Percentiles rank a stretch among this genome's conserved stretches.
phyloP scores from a whole-genome alignment of 2,329 filamentous ascomycete genomes.

The Fusarium sororula region DNA sequence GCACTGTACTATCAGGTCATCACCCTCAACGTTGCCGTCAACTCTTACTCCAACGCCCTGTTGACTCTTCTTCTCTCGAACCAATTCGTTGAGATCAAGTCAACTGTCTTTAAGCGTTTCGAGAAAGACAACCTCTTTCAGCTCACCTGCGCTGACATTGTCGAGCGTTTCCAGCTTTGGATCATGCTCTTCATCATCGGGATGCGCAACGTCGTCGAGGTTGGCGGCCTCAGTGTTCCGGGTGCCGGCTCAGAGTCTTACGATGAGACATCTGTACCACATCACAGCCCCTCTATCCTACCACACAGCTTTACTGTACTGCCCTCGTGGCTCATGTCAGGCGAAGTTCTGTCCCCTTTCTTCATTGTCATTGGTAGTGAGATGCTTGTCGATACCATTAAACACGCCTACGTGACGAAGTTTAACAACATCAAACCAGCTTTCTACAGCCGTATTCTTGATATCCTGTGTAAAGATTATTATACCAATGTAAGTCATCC shows the following conservation, averaged over 20 bases:
- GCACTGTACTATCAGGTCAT: slow-evolving; percentile 97
- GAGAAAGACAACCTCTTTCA: slow-evolving; percentile 99
- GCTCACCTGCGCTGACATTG: slow-evolving; percentile 93
- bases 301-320: slow-evolving; percentile 92
- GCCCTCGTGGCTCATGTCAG: slow-evolving; percentile 78
- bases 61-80: slow-evolving; percentile 94
- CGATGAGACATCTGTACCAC: slow-evolving; percentile 63
- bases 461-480: slow-evolving; percentile 96
- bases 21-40: slow-evolving; percentile 96
- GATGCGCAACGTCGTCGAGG: slow-evolving; percentile 94
- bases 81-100: slow-evolving; percentile 99
- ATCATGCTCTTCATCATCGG: slow-evolving; percentile 97
- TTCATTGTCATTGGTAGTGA: slow-evolving; percentile 94
- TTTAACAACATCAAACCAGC: slow-evolving; percentile 96
- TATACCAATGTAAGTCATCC: slow-evolving; percentile 81
- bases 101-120: slow-evolving; percentile 97
- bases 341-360: slow-evolving; percentile 91
- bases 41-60: slow-evolving; percentile 96
- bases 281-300: slow-evolving; percentile 77
- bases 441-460: slow-evolving; percentile 89
- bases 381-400: slow-evolving; percentile 96
- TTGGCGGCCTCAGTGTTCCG: slow-evolving; percentile 79
- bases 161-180: slow-evolving; percentile 97
- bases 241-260: slow-evolving; percentile 61
- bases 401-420: slow-evolving; percentile 97